These are phyloP conservation scores for Ambrosia artemisiifolia DNA, from an alignment of 129 eudicot genomes.

Conservation along the genomic window DNA sequence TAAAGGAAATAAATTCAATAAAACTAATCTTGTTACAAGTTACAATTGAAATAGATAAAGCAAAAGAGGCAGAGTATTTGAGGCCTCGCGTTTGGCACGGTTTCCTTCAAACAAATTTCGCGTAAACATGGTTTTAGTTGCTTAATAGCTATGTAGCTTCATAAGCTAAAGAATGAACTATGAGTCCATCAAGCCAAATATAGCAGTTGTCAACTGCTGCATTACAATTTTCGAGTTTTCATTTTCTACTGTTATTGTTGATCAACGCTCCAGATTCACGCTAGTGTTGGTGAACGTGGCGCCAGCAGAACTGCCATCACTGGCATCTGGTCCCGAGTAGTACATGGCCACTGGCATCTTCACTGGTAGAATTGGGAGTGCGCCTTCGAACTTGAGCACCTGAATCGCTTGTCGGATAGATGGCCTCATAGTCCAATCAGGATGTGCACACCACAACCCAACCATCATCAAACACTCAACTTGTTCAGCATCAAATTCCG, in stretches of 20 bases:
- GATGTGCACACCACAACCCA: slow-evolving; percentile 62
- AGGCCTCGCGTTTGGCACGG: too few species aligned
- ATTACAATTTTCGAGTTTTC: not conserved
- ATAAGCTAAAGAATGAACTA: too few species aligned
- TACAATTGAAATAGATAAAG: too few species aligned
- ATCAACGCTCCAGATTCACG: slow-evolving; percentile 27
- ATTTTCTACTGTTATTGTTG: not conserved
- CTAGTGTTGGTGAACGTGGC: slow-evolving; percentile 22
- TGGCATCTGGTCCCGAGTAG: not conserved
- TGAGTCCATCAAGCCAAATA: not conserved
- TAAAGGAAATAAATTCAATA: too few species aligned
- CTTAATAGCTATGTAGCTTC: too few species aligned
- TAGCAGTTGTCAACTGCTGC: not conserved
- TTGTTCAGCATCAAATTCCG: slow-evolving; percentile 23
- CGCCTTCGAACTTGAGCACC: slow-evolving; percentile 47
- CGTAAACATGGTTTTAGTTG: too few species aligned
- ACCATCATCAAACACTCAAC: slow-evolving; percentile 42
- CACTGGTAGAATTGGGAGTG: slow-evolving; percentile 36
- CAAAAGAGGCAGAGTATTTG: too few species aligned
- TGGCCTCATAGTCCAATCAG: slow-evolving; percentile 41
- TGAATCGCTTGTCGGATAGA: slow-evolving; percentile 50
- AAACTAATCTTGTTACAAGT: too few species aligned
- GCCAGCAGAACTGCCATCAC: slow-evolving; percentile 11
- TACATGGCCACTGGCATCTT: slow-evolving; percentile 37
- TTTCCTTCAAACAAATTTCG: too few species aligned